Evolutionary conservation across 345 rosid species (phyloP).

Genomic region (Hibiscus tridactylites): DNA sequence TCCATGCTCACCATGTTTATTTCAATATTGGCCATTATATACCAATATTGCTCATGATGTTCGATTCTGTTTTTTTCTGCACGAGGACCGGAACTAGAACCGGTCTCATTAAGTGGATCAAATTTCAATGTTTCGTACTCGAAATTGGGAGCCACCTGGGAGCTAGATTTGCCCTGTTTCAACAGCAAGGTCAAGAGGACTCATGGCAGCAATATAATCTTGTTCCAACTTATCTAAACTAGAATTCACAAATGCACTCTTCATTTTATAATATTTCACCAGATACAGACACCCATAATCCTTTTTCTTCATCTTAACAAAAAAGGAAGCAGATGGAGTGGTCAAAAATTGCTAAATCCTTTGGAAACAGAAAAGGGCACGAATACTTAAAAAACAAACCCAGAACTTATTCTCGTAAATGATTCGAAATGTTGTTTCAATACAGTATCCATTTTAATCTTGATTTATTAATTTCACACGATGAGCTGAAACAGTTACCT

Average conservation of each 20-base stretch:
- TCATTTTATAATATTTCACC: background rate
- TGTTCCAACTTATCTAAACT: too few species aligned
- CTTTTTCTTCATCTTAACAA: background rate
- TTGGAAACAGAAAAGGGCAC: background rate
- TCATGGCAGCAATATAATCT: too few species aligned
- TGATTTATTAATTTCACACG: background rate
- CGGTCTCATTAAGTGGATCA: too few species aligned
- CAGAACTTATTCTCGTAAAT: background rate
- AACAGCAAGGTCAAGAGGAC: too few species aligned
- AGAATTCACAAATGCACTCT: background rate
- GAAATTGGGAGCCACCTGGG: too few species aligned
- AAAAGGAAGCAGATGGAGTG: background rate
- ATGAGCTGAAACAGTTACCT: constrained; percentile 2
- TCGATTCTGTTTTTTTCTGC: too few species aligned
- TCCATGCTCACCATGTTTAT: too few species aligned
- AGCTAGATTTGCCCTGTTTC: constrained; percentile 10
- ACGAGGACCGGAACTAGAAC: background rate
- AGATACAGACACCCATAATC: background rate
- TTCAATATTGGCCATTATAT: too few species aligned
- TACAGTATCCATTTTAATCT: constrained; percentile 2
- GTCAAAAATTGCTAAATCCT: background rate
- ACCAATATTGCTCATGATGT: too few species aligned
- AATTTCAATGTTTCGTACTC: too few species aligned
- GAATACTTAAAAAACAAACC: background rate
- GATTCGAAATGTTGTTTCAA: background rate